Base-by-base conservation (phyloP, 208 protist genomes). In the Trypanosoma grayi region DNA sequence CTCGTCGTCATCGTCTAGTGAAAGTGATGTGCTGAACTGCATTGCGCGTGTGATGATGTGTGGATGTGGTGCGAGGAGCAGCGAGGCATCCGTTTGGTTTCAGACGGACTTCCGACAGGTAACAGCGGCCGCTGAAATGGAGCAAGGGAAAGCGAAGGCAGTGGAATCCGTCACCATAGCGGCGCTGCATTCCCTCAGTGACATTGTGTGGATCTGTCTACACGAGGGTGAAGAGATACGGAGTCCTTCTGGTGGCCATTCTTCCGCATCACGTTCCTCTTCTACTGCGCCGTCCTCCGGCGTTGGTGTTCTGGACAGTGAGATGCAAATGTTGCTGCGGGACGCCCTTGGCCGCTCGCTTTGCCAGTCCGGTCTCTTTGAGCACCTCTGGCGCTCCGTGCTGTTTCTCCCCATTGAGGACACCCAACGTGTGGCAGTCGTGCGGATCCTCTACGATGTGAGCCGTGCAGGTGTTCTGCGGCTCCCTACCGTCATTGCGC, bases 321-420 rank as follows among this genome's bases (percentile, higher is more conserved):
- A 20, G 31, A 9, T 22, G 16, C 11, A 55, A 4, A 20, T 25
- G 28, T 2, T 56, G 3, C 36, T 66, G 24, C 60, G 30, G 10
- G 36, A 57, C 36, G 20, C 34, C 9, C 36, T 63, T 31, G 2
- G 33, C 2, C 45, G 27, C 1, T 2, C 58, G 16, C 45, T 63
- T 18, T 54, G 45, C 20, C 10, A 63, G 30, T 41, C 18, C 9
- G 48, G 48, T 34, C 46, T 66, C 22, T 54, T 50, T 57, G 36
- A 36, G 13, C 28, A 66, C 54, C 48, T 66, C 20, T 66, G 60
- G 60, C 48, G n/a, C 39, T 40, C 34, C 36, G n/a, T 66, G 46
- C 25, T 66, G 22, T 57, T 57, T 57, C 37, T 27, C 2, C 45
- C 60, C 20, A 22, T 63, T 22, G 3, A 13, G 0, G 22, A 63